Base-by-base conservation (phyloP, 148 eudicot species). In the Rheum nobile region DNA sequence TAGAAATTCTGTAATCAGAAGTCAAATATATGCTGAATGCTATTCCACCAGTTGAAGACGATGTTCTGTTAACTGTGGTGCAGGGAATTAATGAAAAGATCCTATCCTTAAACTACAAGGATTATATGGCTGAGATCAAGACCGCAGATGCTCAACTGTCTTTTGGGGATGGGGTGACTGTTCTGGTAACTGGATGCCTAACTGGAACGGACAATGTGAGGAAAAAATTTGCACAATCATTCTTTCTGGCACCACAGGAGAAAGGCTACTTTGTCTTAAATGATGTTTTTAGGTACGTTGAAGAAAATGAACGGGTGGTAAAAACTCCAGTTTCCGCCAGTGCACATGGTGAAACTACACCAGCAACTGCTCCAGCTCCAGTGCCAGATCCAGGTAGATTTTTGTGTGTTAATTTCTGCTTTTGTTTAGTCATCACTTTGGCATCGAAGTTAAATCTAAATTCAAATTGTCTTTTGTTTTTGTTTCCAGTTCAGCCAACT, bases 101-200 rank as follows among this genome's bases (percentile, higher is more conserved):
- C 48, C 32, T 83, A 72, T 90, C 98, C 29, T 80, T 89, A 72
- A 82, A 86, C 78, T 87, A 76, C 80, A 84, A 79, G 65, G 87
- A 88, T 65, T 88, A 72, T 72, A 79, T 78, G 82, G 87, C 93
- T 9, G 94, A 90, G 86, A 93, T 93, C 71, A 83, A 84, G 83
- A 86, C 96, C 2, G 93, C 90, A 37, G 96, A 93, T 85, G 88
- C 98, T 47, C 98, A 90, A 76, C 88, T 77, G n/a, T 90, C 96
- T 34, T 84, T 74, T 69, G 83, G 82, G 63, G 83, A 77, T 54
- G 98, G 98, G 72, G 91, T 93, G n/a, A 84, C 83, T 48, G 92
- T 93, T 77, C 75, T 90, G 48, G 93, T 93, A 14, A 93, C 96
- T 59, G 98, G 98, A 67, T 81, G 84, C 79, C 78, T 93, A 77